These are phyloP conservation scores for Mrakia frigida DNA, from an alignment of 768 basidiomycete genomes.

Conservation along the genomic window DNA sequence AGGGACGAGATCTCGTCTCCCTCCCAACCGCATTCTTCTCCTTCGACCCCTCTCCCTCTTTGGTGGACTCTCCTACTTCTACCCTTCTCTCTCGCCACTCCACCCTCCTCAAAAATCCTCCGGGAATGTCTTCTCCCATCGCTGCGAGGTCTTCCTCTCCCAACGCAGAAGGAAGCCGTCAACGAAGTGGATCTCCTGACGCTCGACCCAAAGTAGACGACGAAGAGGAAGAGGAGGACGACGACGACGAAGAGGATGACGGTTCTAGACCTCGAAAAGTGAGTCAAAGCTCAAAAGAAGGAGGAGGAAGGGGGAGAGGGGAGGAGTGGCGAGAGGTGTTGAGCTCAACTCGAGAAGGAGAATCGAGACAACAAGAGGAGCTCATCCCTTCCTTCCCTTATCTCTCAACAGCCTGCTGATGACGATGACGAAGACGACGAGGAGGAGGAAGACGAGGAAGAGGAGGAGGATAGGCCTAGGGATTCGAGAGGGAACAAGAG, in stretches of 20 bases:
- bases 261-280: slow-evolving; percentile 6
- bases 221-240: not conserved
- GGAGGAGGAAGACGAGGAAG: slow-evolving; percentile 17
- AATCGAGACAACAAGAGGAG: not conserved
- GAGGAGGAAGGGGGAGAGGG: not conserved
- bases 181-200: slow-evolving; percentile 6
- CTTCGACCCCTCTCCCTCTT: not conserved
- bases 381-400: not conserved
- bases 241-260: slow-evolving; percentile 9
- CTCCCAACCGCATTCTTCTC: not conserved
- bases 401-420: not conserved
- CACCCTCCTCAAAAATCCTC: not conserved
- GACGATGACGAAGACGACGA: slow-evolving; percentile 21
- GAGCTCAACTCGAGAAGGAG: not conserved
- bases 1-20: too few species aligned
- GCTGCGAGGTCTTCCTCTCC: not conserved
- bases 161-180: not conserved
- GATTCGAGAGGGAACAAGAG: slow-evolving; percentile 22
- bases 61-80: too few species aligned
- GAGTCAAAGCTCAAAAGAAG: not conserved
- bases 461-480: slow-evolving; percentile 17
- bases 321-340: too few species aligned
- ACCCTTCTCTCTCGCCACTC: not conserved
- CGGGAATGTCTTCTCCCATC: slow-evolving; percentile 3
- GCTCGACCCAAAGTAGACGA: not conserved